Evolutionary conservation across 1,284 basidiomycete species (phyloP), one percentile per base, ranked within the genome.

Genomic region (Tylopilus orsonianus): DNA sequence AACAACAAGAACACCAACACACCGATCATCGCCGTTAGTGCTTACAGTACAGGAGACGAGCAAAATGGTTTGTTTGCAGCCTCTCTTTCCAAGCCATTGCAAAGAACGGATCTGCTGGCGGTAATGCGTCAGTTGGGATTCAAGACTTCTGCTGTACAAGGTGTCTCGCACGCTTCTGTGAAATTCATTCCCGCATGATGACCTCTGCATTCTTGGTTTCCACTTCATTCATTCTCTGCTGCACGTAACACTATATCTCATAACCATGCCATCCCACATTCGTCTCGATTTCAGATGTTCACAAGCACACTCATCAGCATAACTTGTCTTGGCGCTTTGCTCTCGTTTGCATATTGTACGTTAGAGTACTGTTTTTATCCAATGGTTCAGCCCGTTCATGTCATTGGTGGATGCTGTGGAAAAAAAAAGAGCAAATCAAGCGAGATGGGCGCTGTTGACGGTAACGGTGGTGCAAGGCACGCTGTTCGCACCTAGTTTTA

Each of bases 1-100:
- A 90, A 90, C 64, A 91, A 91, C 73, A 90, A 85, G 75, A 96
- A 96, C 61, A 83, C 85, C 38, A 80, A 77, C 55, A 92, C 87
- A 49, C 96, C 85, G n/a, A 93, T 98, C 52, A 87, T 97, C 46
- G 92, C 95, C 46, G 84, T 97, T 43, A 91, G 88, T 62, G 88
- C 87, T 23, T 93, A 93, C 66, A 84, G 85, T 56, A 80, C 80
- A 16, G 75, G 74, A 24, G 87, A 90, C 48, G 83, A 86, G 48
- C 78, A 79, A 43, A 87, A 83, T 58, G 87, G 84, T 23, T 71
- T 96, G 37, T 97, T 97, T 69, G 81, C 90, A 5, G 92, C 89
- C 1, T 88, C 89, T 29, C 75, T 97, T 26, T 74, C 87, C 44
- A 97, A 97, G 70, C 94, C 93, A 1, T 74, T 97, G 57, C 85